Evolutionary conservation across 2,329 filamentous ascomycete genomes (phyloP).

Genomic region (Fusarium paranaense): DNA sequence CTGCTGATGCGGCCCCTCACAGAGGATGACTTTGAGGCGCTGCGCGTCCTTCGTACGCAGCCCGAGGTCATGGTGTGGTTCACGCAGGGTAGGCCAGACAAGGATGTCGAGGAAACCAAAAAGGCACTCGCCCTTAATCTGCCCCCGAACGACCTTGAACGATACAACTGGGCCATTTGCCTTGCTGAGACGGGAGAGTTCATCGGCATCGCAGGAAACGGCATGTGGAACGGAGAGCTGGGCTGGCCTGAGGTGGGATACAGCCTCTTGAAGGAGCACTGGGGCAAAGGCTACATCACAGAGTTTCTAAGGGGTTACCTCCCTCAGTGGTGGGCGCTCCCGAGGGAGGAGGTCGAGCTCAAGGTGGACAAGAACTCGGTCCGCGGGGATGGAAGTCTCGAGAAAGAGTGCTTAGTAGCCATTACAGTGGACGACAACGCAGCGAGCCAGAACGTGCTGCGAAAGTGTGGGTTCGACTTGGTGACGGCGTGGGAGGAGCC

Average conservation of each 20-base stretch:
- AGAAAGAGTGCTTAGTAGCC: slow-evolving; percentile 58
- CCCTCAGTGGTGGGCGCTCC: slow-evolving; percentile 61
- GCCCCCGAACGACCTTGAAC: slow-evolving; percentile 61
- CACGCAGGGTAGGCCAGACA: slow-evolving; percentile 54
- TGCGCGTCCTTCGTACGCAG: slow-evolving; percentile 66
- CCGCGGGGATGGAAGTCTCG: slow-evolving; percentile 41
- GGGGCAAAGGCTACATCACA: slow-evolving; percentile 68
- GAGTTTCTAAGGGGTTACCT: slow-evolving; percentile 65
- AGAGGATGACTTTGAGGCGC: slow-evolving; percentile 61
- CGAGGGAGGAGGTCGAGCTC: slow-evolving; percentile 58
- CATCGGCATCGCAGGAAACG: slow-evolving; percentile 62
- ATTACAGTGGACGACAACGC: slow-evolving; percentile 62
- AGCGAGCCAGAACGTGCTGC: slow-evolving; percentile 66
- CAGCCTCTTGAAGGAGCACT: slow-evolving; percentile 63
- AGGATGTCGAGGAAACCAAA: slow-evolving; percentile 57
- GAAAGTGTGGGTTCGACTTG: slow-evolving; percentile 66
- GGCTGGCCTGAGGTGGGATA: slow-evolving; percentile 72
- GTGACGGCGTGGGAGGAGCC: slow-evolving; percentile 54
- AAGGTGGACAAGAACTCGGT: slow-evolving; percentile 56
- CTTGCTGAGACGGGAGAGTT: slow-evolving; percentile 60
- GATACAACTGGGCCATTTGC: slow-evolving; percentile 69
- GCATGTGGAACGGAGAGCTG: slow-evolving; percentile 48
- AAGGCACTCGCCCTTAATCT: slow-evolving; percentile 54
- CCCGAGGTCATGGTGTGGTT: slow-evolving; percentile 74
- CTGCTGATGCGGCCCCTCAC: slow-evolving; percentile 65